phyloP scores from a whole-genome alignment of 495 filamentous ascomycete genomes.

The Ascobolus immersus region DNA sequence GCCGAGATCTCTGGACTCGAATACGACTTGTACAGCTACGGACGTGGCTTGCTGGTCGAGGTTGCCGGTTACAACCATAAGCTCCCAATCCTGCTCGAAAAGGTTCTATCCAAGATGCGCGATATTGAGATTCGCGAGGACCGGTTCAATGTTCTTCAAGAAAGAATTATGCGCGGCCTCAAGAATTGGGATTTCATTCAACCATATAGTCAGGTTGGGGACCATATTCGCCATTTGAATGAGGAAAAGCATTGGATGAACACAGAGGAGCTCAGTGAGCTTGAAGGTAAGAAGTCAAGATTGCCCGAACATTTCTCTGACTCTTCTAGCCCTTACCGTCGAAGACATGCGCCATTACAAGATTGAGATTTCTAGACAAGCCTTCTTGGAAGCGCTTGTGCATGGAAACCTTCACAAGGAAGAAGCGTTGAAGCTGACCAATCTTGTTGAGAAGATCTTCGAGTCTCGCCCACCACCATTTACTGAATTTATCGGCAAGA shows the following conservation, averaged over 20 bases:
- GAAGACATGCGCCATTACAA: slow-evolving; percentile 55
- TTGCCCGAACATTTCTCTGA: too few relatives aligned
- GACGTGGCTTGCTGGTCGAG: slow-evolving; percentile 49
- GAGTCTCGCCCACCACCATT: slow-evolving; percentile 48
- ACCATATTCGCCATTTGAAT: slow-evolving; percentile 56
- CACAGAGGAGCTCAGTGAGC: slow-evolving; percentile 54
- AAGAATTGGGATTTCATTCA: slow-evolving; percentile 69
- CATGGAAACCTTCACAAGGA: slow-evolving; percentile 94
- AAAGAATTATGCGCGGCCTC: slow-evolving; percentile 46
- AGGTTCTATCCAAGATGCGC: slow-evolving; percentile 66
- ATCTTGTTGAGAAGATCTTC: slow-evolving; percentile 56
- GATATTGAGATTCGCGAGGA: slow-evolving; percentile 59
- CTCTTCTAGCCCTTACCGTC: slow-evolving; percentile 42
- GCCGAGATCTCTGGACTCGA: slow-evolving; percentile 79
- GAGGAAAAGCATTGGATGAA: slow-evolving; percentile 53
- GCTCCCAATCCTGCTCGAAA: slow-evolving; percentile 69
- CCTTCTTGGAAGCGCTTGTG: slow-evolving; percentile 64
- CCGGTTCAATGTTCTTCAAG: slow-evolving; percentile 77
- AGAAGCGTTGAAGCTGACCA: slow-evolving; percentile 66
- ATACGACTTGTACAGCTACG: slow-evolving; percentile 47
- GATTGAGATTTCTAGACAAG: slow-evolving; percentile 53
- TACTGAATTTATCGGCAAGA: slow-evolving; percentile 52
- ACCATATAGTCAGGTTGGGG: slow-evolving; percentile 75
- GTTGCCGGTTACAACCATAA: slow-evolving; percentile 92
- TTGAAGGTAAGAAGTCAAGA: too few relatives aligned